Percentiles rank a stretch among this genome's conserved stretches.
These are phyloP conservation scores for Metschnikowia colocasiae DNA, from an alignment of 805 yeast species.

Conservation along the genomic window DNA sequence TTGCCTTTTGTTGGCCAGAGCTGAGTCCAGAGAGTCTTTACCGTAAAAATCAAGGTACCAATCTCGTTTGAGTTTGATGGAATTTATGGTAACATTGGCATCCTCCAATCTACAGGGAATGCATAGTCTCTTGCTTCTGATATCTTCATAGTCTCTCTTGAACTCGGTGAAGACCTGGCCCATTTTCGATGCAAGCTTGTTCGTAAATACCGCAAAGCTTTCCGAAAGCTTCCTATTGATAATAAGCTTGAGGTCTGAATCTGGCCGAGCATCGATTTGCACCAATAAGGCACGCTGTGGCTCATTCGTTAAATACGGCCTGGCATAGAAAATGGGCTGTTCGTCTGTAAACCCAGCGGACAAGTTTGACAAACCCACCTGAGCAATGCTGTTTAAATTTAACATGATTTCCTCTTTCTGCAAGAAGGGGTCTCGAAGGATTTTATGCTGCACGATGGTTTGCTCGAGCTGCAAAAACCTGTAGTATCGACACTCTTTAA, in stretches of 20 bases:
- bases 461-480: constrained; percentile 75
- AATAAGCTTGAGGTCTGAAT: constrained; percentile 31
- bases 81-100: constrained; percentile 32
- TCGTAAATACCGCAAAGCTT: constrained; percentile 25
- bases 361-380: constrained; percentile 29
- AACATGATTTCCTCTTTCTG: constrained; percentile 56
- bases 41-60: constrained; percentile 33
- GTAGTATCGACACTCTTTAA: constrained; percentile 73
- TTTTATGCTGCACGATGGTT: constrained; percentile 49
- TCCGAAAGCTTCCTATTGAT: constrained; percentile 27
- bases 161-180: constrained; percentile 23
- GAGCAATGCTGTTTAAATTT: constrained; percentile 43
- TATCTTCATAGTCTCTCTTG: constrained; percentile 19
- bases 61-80: constrained; percentile 28
- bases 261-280: constrained; percentile 26
- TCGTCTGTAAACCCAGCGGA: constrained; percentile 21
- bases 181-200: constrained; percentile 23
- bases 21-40: constrained; percentile 1
- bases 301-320: constrained; percentile 35
- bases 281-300: constrained; percentile 30
- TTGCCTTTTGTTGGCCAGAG: constrained; percentile 5
- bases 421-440: constrained; percentile 49
- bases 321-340: constrained; percentile 24
- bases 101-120: constrained; percentile 26
- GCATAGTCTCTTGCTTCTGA: constrained; percentile 18